Conservation (phyloP, 2,329 filamentous ascomycete genomes). For the Phoma sp. region DNA sequence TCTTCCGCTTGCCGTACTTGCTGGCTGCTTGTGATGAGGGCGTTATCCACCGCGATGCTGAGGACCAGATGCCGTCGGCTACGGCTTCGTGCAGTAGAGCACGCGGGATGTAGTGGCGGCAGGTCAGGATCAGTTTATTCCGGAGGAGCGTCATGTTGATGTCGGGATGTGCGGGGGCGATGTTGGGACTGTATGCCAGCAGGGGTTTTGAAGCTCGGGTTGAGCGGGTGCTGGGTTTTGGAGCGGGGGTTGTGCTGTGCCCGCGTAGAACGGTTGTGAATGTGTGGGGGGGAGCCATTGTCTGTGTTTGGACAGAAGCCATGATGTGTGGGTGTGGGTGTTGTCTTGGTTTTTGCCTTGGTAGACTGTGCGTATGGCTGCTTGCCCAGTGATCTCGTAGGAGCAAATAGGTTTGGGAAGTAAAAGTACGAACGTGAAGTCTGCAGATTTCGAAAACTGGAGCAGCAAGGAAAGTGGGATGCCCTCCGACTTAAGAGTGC, state of each 20-base stretch:
- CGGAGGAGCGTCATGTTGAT: conserved; percentile 36
- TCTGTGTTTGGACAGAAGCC: conserved; percentile 38
- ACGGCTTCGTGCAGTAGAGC: conserved; percentile 29
- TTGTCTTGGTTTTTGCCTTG: not conserved
- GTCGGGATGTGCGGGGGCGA: conserved; percentile 33
- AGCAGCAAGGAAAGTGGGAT: conserved; percentile 16
- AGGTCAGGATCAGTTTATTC: conserved; percentile 36
- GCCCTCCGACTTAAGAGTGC: conserved; percentile 10
- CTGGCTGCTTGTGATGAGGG: conserved; percentile 23
- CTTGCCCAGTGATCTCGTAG: conserved; percentile 1
- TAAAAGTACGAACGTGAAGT: not conserved
- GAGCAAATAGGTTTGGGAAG: not conserved
- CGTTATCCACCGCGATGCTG: conserved; percentile 34
- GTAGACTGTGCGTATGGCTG: not conserved
- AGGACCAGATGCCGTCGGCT: conserved; percentile 35
- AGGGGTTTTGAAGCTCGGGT: conserved; percentile 31
- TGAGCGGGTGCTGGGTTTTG: conserved; percentile 28
- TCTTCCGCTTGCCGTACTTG: conserved; percentile 29
- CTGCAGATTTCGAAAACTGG: conserved; percentile 15
- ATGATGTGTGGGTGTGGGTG: conserved; percentile 16
- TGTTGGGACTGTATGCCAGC: conserved; percentile 32
- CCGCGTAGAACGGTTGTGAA: conserved; percentile 30
- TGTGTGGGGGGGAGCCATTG: conserved; percentile 30
- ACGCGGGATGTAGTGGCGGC: conserved; percentile 29
- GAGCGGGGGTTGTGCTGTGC: conserved; percentile 16